Conservation (phyloP, 2,329 filamentous ascomycete genomes). For the Cladophialophora carrionii region DNA sequence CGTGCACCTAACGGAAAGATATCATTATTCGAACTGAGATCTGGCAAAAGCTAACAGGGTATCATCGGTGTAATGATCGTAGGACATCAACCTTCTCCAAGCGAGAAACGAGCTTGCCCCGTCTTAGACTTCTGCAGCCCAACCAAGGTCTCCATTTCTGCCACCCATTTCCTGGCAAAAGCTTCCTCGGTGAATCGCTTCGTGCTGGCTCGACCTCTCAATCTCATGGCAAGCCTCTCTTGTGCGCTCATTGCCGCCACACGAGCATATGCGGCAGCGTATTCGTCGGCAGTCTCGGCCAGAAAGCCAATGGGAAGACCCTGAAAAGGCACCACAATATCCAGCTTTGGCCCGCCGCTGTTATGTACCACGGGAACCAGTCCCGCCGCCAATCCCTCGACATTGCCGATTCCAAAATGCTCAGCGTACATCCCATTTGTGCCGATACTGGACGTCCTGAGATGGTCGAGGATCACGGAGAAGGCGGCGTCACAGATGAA, state of each 20-base stretch:
- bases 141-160: slow-evolving; percentile 74
- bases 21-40: slow-evolving; percentile 1
- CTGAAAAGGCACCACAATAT: slow-evolving; percentile 84
- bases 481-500: slow-evolving; percentile 91
- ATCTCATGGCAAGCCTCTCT: slow-evolving; percentile 74
- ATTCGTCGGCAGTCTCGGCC: slow-evolving; percentile 75
- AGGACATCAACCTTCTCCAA: slow-evolving; percentile 1
- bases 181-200: slow-evolving; percentile 84
- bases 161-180: slow-evolving; percentile 78
- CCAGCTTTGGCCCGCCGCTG: slow-evolving; percentile 87
- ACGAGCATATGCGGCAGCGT: slow-evolving; percentile 76
- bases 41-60: slow-evolving; percentile 16
- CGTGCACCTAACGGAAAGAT: not conserved
- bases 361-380: slow-evolving; percentile 91
- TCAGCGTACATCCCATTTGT: slow-evolving; percentile 99
- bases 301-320: slow-evolving; percentile 84
- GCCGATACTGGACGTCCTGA: slow-evolving; percentile 76
- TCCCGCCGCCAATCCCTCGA: slow-evolving; percentile 96
- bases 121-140: slow-evolving; percentile 39
- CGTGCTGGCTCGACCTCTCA: slow-evolving; percentile 75
- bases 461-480: slow-evolving; percentile 80
- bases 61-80: slow-evolving; percentile 25
- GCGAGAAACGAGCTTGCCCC: not conserved
- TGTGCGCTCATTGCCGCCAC: slow-evolving; percentile 63
- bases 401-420: slow-evolving; percentile 97